Evolutionary conservation across 2,329 filamentous ascomycete species (phyloP), one percentile per base, ranked within the genome.

Genomic region (Trichophyton schoenleinii): DNA sequence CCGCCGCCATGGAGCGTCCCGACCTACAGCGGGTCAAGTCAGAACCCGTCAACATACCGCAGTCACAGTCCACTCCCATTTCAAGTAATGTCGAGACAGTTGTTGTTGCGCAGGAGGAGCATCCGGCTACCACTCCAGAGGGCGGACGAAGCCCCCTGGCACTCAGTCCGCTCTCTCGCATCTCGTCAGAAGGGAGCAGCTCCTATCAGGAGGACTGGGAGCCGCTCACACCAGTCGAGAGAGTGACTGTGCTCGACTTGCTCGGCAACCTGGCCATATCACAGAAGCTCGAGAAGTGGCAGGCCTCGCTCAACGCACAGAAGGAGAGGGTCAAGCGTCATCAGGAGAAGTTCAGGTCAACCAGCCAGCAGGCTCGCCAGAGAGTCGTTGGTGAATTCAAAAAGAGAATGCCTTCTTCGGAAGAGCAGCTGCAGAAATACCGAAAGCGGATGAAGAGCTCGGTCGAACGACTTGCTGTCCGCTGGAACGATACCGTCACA

Each of bases 301-400:
- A 96, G 70, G 87, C 83, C 68, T 87, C 88, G 42, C 80, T 97
- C 62, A 87, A 87, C 31, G 83, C 85, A 3, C 91, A 96, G 74
- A 92, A 86, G 2, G 86, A 94, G 67, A 94, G 89, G 73, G 87
- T 97, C 36, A 86, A 86, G 64, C 85, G 85, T 70, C 92, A 94
- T 64, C 84, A 88, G 68, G 87, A 94, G 71, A 90, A 84, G 63
- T 75, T 96, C 64, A 89, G 89, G 72, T 85, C 84, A 20, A 86
- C 83, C 66, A 87, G 91, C 58, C 80, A 87, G 69, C 83, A 84
- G 67, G 91, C 92, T n/a, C 89, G 87, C 69, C 87, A 95, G 66
- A 87, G 88, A 63, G 90, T 97, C 70, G 87, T 97, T 25, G 91
- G 95, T 67, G 89, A 97, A 77, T 95, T 89, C 90, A 85, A 89